Percentiles rank a stretch among this genome's conserved stretches.
Evolutionary conservation across 305 asterid species (phyloP).

Genomic region (Coffea humblotiana): DNA sequence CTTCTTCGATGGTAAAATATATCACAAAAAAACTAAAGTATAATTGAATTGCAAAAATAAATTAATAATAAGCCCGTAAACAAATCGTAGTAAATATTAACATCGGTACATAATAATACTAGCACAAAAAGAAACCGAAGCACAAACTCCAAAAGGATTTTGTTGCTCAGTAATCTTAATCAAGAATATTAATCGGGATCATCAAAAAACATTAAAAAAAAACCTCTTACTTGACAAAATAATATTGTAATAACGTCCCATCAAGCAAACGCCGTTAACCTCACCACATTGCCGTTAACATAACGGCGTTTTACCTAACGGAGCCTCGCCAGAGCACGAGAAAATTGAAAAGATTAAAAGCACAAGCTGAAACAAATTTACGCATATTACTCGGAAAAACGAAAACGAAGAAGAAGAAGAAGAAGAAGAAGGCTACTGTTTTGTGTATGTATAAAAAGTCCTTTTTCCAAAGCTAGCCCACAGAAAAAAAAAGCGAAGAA

Average conservation of each 20-base stretch:
- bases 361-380: background rate
- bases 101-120: no score
- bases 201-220: slow-evolving; percentile 41
- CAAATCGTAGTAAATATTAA: background rate
- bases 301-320: slow-evolving; percentile 46
- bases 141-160: slow-evolving; percentile 59
- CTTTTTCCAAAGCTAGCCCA: slow-evolving; percentile 12
- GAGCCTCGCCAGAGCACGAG: slow-evolving; percentile 21
- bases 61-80: background rate
- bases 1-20: background rate
- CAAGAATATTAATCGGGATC: slow-evolving; percentile 77
- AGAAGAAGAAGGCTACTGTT: background rate
- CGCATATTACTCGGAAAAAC: slow-evolving; percentile 30
- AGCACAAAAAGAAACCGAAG: slow-evolving; percentile 15
- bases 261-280: slow-evolving; percentile 25
- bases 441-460: slow-evolving; percentile 18
- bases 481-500: slow-evolving; percentile 14
- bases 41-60: background rate
- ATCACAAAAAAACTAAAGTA: background rate
- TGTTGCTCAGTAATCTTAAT: slow-evolving; percentile 32
- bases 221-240: slow-evolving; percentile 8
- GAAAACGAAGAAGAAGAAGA: slow-evolving; percentile 24
- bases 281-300: slow-evolving; percentile 35
- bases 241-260: slow-evolving; percentile 7
- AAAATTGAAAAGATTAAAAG: no score